Conservation (phyloP, 371 early-diverging fungal species). For the Apophysomyces trapeziformis region DNA sequence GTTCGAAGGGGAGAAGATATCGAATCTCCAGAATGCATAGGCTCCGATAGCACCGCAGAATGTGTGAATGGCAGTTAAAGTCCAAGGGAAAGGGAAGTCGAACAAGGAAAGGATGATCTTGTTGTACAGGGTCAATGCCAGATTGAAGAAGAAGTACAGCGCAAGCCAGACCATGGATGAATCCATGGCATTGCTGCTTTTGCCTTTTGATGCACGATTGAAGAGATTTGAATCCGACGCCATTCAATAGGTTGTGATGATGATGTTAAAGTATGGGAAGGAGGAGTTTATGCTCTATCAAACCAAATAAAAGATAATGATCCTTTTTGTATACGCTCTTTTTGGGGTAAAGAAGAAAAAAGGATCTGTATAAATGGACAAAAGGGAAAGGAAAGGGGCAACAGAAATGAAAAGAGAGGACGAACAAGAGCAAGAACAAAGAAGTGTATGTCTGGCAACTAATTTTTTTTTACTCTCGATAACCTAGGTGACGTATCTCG, state of each 20-base stretch:
- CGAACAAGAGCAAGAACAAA: not conserved
- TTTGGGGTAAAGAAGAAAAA: not conserved
- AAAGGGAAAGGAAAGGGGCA: constrained; percentile 10
- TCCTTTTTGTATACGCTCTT: constrained; percentile 1
- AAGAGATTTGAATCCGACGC: constrained; percentile 23
- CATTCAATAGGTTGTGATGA: constrained; percentile 17
- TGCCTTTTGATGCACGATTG: constrained; percentile 12
- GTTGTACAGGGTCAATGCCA: constrained; percentile 84
- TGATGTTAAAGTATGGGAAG: not conserved
- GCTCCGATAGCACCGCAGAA: constrained; percentile 74
- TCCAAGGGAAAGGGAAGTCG: constrained; percentile 87
- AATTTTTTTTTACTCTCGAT: not conserved
- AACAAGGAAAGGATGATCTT: constrained; percentile 81
- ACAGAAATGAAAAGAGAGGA: not conserved
- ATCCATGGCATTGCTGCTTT: constrained; percentile 25
- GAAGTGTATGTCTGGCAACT: not conserved
- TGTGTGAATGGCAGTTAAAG: constrained; percentile 85
- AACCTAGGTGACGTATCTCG: not conserved
- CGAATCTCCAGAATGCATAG: constrained; percentile 54
- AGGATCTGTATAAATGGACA: not conserved
- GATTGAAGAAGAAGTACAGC: constrained; percentile 80
- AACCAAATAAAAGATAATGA: constrained; percentile 1
- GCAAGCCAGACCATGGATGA: constrained; percentile 67
- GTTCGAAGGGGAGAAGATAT: constrained; percentile 62
- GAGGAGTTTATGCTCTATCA: constrained; percentile 12